Evolutionary conservation across 2,329 filamentous ascomycete species (phyloP).

Genomic region (Coniochaeta sp.): DNA sequence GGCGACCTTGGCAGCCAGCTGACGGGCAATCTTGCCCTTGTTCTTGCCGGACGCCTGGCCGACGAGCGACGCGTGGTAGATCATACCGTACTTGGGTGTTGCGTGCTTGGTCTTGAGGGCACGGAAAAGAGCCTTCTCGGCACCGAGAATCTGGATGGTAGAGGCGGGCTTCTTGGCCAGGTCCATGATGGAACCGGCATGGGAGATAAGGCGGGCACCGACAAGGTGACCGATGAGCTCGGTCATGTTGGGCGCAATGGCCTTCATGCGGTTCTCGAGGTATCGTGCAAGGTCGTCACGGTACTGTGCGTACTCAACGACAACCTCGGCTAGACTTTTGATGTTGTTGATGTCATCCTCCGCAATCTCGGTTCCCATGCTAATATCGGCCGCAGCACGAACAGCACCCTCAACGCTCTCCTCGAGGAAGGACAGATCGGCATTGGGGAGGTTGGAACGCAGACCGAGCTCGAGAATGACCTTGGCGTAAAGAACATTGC

Average conservation of each 20-base stretch:
- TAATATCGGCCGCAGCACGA: conserved; percentile 91
- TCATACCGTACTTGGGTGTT: conserved; percentile 95
- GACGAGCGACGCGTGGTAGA: conserved; percentile 88
- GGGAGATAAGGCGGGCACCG: conserved; percentile 88
- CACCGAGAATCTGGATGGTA: conserved; percentile 96
- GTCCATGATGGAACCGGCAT: conserved; percentile 89
- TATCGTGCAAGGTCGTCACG: conserved; percentile 82
- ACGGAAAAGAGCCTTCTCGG: conserved; percentile 97
- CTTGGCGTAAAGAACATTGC: conserved; percentile 89
- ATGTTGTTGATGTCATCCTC: conserved; percentile 91
- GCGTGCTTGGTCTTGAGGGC: conserved; percentile 99
- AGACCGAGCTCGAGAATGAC: conserved; percentile 87
- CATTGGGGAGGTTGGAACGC: conserved; percentile 68
- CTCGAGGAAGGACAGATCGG: conserved; percentile 82
- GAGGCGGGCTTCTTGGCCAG: conserved; percentile 91
- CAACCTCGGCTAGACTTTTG: conserved; percentile 83
- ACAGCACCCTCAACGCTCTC: conserved; percentile 90
- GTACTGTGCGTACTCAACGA: conserved; percentile 87
- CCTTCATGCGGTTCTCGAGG: conserved; percentile 87
- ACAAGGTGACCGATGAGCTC: conserved; percentile 89
- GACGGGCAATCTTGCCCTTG: conserved; percentile 98
- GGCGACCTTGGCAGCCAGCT: conserved; percentile 88
- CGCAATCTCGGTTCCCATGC: conserved; percentile 97
- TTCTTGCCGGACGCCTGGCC: conserved; percentile 96
- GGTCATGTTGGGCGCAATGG: conserved; percentile 92